These are phyloP conservation scores for Populus hybrid DNA, from an alignment of 441 rosid genomes.

Conservation along the genomic window DNA sequence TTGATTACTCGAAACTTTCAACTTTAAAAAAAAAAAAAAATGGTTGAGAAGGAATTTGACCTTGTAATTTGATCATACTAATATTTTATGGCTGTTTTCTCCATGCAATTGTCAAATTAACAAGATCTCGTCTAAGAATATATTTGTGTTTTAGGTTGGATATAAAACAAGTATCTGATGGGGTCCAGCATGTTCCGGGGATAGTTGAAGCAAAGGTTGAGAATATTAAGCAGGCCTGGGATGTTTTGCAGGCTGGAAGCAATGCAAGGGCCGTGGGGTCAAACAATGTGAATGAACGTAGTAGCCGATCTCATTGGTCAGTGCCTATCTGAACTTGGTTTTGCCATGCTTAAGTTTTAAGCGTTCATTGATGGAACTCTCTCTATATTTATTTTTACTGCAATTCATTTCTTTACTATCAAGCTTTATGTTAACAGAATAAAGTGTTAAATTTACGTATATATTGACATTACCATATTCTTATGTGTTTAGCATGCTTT, in stretches of 20 bases:
- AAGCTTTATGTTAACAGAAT: neutral
- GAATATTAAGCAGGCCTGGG: constrained; percentile 64
- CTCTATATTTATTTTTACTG: neutral
- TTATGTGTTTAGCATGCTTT: constrained; percentile 61
- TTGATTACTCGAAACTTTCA: neutral
- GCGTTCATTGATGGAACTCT: neutral
- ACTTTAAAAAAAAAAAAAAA: no score
- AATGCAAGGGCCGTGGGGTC: constrained; percentile 81
- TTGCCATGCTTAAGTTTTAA: neutral
- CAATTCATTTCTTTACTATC: neutral
- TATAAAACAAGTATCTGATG: constrained; percentile 71
- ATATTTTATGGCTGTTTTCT: neutral
- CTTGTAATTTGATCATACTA: neutral
- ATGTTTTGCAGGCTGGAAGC: constrained; percentile 73
- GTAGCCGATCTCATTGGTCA: constrained; percentile 91
- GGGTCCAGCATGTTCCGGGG: constrained; percentile 73
- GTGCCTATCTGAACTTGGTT: constrained; percentile 6
- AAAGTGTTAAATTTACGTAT: neutral
- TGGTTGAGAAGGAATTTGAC: neutral
- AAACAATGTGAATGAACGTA: constrained; percentile 81
- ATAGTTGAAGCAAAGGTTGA: constrained; percentile 73
- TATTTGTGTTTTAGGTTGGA: constrained; percentile 49
- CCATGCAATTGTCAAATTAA: constrained; percentile 16
- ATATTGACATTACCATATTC: neutral
- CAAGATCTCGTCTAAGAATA: neutral